Percentiles rank a stretch among this genome's conserved stretches.
These are phyloP conservation scores for Chiua virens DNA, from an alignment of 768 basidiomycete genomes.

Conservation along the genomic window DNA sequence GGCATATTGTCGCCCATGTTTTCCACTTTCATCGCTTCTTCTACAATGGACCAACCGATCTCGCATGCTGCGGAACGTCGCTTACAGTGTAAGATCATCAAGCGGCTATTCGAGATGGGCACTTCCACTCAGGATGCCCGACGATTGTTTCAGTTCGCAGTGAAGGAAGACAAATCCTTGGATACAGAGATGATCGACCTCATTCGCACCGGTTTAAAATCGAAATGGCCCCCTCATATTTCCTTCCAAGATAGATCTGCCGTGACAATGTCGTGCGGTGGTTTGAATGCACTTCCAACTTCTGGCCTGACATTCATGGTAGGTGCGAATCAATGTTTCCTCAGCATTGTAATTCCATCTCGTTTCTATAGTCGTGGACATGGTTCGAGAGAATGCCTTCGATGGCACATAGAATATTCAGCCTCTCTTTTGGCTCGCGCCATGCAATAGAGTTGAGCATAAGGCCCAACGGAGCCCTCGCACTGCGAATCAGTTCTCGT, in stretches of 20 bases:
- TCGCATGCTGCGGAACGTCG: slow-evolving; percentile 43
- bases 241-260: slow-evolving; percentile 60
- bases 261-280: slow-evolving; percentile 48
- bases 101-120: slow-evolving; percentile 75
- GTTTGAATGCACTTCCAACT: slow-evolving; percentile 51
- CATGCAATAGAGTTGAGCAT: slow-evolving; percentile 47
- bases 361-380: slow-evolving; percentile 42
- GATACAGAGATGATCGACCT: slow-evolving; percentile 69
- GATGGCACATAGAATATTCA: slow-evolving; percentile 36
- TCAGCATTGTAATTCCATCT: background rate
- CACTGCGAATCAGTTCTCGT: slow-evolving; percentile 42
- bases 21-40: slow-evolving; percentile 27
- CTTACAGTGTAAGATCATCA: slow-evolving; percentile 59
- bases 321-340: background rate
- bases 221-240: slow-evolving; percentile 78
- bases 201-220: slow-evolving; percentile 68
- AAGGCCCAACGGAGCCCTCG: slow-evolving; percentile 56
- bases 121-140: slow-evolving; percentile 64
- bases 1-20: slow-evolving; percentile 54
- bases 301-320: slow-evolving; percentile 78
- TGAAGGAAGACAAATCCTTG: slow-evolving; percentile 49
- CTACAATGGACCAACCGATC: slow-evolving; percentile 15
- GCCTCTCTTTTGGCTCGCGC: slow-evolving; percentile 31
- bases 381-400: slow-evolving; percentile 46
- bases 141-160: slow-evolving; percentile 56